phyloP scores from a whole-genome alignment of 495 filamentous ascomycete species.

The Staphylotrichum longicolle region DNA sequence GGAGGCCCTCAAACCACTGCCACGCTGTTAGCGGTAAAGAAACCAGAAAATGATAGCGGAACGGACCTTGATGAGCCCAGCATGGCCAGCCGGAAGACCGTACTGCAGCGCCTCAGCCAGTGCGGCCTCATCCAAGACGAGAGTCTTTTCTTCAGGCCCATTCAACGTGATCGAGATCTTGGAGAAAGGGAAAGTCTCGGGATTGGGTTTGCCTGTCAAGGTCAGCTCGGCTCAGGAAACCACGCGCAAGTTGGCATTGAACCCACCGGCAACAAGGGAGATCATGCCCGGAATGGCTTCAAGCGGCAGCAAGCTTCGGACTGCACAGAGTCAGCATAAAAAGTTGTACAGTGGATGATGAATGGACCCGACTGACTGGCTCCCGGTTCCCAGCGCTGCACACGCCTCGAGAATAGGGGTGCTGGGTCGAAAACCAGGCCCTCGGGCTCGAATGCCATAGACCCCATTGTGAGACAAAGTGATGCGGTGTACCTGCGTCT shows the following conservation, averaged over 20 bases:
- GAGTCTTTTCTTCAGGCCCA: slow-evolving; percentile 6
- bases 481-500: slow-evolving; percentile 1
- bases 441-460: slow-evolving; percentile 7
- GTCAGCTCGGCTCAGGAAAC: neutral
- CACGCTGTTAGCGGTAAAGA: neutral
- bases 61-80: slow-evolving; percentile 2
- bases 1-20: slow-evolving; percentile 16
- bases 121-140: slow-evolving; percentile 3
- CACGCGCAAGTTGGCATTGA: too few relatives aligned
- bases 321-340: slow-evolving; percentile 8
- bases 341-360: neutral
- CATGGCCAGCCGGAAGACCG: slow-evolving; percentile 10
- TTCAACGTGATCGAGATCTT: slow-evolving; percentile 19
- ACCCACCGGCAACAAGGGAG: slow-evolving; percentile 17
- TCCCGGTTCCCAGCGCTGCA: slow-evolving; percentile 16
- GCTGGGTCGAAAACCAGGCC: slow-evolving; percentile 11
- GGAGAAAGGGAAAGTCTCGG: slow-evolving; percentile 16
- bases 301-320: slow-evolving; percentile 7
- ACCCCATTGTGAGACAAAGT: neutral
- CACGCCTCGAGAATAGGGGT: slow-evolving; percentile 13
- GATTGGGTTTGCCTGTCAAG: slow-evolving; percentile 15
- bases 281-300: slow-evolving; percentile 22
- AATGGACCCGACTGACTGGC: slow-evolving; percentile 11
- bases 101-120: slow-evolving; percentile 19
- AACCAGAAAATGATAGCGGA: neutral